A percentile compares a stretch with the other conserved stretches of the same genome.
Evolutionary conservation across 345 rosid species (phyloP).

Genomic region (Citrus trifoliata): DNA sequence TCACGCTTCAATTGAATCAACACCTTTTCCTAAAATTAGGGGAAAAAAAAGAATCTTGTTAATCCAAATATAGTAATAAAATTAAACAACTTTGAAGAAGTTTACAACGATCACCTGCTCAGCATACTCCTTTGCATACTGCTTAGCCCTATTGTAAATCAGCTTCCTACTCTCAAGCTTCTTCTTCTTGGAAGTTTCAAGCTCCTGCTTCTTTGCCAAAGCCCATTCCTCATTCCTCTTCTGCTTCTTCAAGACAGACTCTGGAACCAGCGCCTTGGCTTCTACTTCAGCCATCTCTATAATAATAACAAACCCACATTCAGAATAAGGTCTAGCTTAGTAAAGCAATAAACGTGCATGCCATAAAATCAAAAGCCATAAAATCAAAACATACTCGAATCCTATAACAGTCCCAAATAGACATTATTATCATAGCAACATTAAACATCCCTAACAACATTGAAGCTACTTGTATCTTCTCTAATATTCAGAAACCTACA

Average conservation of each 20-base stretch:
- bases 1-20: slow-evolving; percentile 60
- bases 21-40: slow-evolving; percentile 40
- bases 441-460: neutral
- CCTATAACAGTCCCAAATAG: neutral
- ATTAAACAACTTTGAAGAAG: neutral
- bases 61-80: neutral
- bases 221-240: slow-evolving; percentile 71
- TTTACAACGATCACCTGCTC: slow-evolving; percentile 33
- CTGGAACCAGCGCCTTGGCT: slow-evolving; percentile 48
- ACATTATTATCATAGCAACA: neutral
- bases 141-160: slow-evolving; percentile 48
- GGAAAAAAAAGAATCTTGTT: neutral
- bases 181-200: slow-evolving; percentile 39
- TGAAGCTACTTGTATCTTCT: neutral
- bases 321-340: neutral
- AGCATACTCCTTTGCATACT: slow-evolving; percentile 47
- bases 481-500: neutral
- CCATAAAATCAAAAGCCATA: no score
- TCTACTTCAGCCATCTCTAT: slow-evolving; percentile 46
- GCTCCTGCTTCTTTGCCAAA: slow-evolving; percentile 41
- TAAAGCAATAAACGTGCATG: neutral
- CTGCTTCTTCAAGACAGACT: slow-evolving; percentile 68
- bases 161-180: slow-evolving; percentile 45
- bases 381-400: neutral
- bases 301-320: neutral